phyloP scores from a whole-genome alignment of 2,329 filamentous ascomycete genomes.

The Alternaria dauci region DNA sequence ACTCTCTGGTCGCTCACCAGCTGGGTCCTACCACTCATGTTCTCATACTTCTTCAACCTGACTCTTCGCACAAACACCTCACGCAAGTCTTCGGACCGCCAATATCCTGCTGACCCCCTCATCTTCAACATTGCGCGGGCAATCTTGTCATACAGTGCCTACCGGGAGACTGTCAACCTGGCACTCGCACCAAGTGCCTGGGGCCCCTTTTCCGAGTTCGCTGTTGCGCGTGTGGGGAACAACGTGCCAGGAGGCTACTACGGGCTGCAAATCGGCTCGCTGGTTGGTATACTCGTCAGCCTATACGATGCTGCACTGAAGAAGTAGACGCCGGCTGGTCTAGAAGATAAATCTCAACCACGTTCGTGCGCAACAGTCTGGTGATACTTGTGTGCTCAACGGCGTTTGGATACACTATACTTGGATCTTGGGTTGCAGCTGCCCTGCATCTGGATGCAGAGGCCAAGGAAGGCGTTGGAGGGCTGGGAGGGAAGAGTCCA shows the following conservation, averaged over 20 bases:
- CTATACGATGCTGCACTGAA: conserved; percentile 81
- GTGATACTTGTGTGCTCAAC: conserved; percentile 1
- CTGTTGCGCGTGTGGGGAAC: conserved; percentile 69
- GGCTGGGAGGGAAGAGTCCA: not conserved
- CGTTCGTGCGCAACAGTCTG: not conserved
- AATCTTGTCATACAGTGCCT: conserved; percentile 81
- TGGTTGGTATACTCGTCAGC: conserved; percentile 72
- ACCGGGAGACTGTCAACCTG: conserved; percentile 56
- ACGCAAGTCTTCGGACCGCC: conserved; percentile 53
- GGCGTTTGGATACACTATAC: conserved; percentile 12
- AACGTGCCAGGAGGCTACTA: conserved; percentile 76
- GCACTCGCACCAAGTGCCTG: conserved; percentile 60
- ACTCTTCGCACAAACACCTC: conserved; percentile 65
- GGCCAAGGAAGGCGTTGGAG: not conserved
- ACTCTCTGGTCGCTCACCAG: conserved; percentile 79
- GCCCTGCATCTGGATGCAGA: not conserved
- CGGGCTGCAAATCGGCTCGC: conserved; percentile 72
- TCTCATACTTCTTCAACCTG: conserved; percentile 92
- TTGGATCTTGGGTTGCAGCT: not conserved
- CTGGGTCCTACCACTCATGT: conserved; percentile 71
- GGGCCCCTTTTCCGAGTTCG: conserved; percentile 67
- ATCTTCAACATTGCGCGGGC: conserved; percentile 92
- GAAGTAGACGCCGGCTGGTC: conserved; percentile 49
- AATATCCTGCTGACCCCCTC: conserved; percentile 80
- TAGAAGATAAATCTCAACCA: not conserved